Conservation (phyloP, 331 rosid genomes). For the Rosa hybrid region DNA sequence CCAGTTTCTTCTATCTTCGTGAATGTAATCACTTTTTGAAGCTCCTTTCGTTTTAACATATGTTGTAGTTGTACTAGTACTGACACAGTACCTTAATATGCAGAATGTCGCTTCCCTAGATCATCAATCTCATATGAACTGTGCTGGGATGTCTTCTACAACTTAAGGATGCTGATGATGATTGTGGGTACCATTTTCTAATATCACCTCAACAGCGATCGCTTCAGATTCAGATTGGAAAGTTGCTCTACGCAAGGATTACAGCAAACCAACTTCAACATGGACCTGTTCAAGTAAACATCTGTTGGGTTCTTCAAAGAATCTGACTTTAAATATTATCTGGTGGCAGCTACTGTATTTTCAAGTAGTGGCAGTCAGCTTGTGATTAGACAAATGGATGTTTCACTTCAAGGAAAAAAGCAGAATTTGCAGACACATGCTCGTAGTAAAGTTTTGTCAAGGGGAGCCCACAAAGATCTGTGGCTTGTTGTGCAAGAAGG, state of each 20-base stretch:
- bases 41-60: not conserved
- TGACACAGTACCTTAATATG: slow-evolving; percentile 24
- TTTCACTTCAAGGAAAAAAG: slow-evolving; percentile 62
- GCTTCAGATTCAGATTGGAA: slow-evolving; percentile 1
- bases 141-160: slow-evolving; percentile 34
- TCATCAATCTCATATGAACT: slow-evolving; percentile 16
- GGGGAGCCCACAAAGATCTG: slow-evolving; percentile 58
- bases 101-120: slow-evolving; percentile 21
- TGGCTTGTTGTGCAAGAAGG: slow-evolving; percentile 78
- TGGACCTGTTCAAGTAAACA: slow-evolving; percentile 1
- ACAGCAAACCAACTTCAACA: slow-evolving; percentile 25
- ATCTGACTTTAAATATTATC: slow-evolving; percentile 29
- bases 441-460: slow-evolving; percentile 47
- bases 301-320: slow-evolving; percentile 11
- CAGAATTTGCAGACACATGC: slow-evolving; percentile 45
- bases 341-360: slow-evolving; percentile 19
- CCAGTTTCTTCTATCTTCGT: too few relatives aligned
- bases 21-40: not conserved
- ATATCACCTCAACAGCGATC: not conserved
- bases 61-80: slow-evolving; percentile 1
- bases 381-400: slow-evolving; percentile 53
- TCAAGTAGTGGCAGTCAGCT: slow-evolving; percentile 8
- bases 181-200: slow-evolving; percentile 18
- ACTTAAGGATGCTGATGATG: slow-evolving; percentile 29
- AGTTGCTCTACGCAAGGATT: too few relatives aligned